These are phyloP conservation scores for Leccinum obscurum DNA, from an alignment of 768 basidiomycete genomes.

Conservation along the genomic window DNA sequence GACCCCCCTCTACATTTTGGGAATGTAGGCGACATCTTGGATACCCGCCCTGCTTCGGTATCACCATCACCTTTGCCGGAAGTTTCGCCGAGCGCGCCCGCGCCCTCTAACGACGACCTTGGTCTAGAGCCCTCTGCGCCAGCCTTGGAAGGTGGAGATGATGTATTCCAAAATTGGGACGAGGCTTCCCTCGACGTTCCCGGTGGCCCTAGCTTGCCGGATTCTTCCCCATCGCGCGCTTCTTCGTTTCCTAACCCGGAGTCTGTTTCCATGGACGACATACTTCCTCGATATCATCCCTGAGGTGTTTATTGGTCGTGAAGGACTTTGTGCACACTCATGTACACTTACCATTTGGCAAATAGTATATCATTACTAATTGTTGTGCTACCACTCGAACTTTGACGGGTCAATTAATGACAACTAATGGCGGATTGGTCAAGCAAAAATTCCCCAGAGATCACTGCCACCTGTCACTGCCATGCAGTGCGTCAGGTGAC, in stretches of 20 bases:
- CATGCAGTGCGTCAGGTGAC: no score
- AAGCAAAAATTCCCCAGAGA: no score
- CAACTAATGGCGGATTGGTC: no score
- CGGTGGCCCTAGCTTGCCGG: conserved; percentile 1
- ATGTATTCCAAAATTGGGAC: conserved; percentile 26
- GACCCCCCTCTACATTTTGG: conserved; percentile 40
- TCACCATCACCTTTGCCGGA: conserved; percentile 51
- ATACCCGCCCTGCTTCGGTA: conserved; percentile 36
- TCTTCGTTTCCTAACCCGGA: conserved; percentile 7
- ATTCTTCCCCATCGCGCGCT: conserved; percentile 4
- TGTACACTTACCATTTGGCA: conserved; percentile 28
- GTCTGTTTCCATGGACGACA: conserved; percentile 14
- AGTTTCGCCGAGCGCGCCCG: conserved; percentile 34
- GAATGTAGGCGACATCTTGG: conserved; percentile 31
- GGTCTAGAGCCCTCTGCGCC: conserved; percentile 51
- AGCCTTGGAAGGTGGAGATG: conserved; percentile 25
- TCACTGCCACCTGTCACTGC: no score
- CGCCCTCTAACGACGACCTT: conserved; percentile 32
- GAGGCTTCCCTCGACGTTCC: conserved; percentile 5
- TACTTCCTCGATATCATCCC: conserved; percentile 32
- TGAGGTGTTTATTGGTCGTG: conserved; percentile 14
- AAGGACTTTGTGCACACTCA: conserved; percentile 13
- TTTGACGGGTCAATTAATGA: not conserved
- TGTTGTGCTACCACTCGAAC: not conserved
- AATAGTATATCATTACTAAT: conserved; percentile 26